Evolutionary conservation across 1,284 basidiomycete species (phyloP).

Genomic region (Xerocomus minutiporus): DNA sequence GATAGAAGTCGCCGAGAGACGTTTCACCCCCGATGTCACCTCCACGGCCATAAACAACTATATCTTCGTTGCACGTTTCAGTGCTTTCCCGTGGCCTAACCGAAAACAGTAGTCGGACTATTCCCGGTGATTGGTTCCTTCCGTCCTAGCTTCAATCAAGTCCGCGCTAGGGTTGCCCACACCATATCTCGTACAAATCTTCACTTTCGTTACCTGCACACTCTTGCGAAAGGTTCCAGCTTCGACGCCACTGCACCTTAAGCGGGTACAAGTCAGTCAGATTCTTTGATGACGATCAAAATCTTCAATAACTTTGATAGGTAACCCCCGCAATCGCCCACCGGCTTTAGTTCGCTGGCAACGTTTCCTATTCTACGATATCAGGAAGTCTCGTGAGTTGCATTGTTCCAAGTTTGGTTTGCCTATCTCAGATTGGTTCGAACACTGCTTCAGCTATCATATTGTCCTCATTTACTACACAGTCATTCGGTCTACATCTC

Average conservation of each 20-base stretch:
- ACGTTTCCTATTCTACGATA: not conserved
- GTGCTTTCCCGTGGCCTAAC: constrained; percentile 2
- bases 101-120: constrained; percentile 17
- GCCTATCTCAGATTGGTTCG: not conserved
- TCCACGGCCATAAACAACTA: not conserved
- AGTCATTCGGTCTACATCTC: not conserved
- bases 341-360: not conserved
- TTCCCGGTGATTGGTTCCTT: constrained; percentile 19
- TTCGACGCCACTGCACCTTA: constrained; percentile 1
- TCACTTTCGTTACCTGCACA: not conserved
- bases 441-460: not conserved
- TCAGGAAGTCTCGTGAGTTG: not conserved
- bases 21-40: constrained; percentile 21
- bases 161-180: not conserved
- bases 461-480: not conserved
- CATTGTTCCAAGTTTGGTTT: not conserved
- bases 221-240: not conserved
- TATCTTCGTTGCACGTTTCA: not conserved
- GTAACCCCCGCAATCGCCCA: not conserved
- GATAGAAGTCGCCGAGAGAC: constrained; percentile 21
- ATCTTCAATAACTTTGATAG: constrained; percentile 1
- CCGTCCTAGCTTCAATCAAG: constrained; percentile 12
- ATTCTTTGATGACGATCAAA: not conserved
- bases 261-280: constrained; percentile 9
- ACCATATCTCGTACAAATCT: not conserved